Evolutionary conservation across 1,139 yeast genomes (phyloP).

Genomic region (Blastobotrys capitulatus): DNA sequence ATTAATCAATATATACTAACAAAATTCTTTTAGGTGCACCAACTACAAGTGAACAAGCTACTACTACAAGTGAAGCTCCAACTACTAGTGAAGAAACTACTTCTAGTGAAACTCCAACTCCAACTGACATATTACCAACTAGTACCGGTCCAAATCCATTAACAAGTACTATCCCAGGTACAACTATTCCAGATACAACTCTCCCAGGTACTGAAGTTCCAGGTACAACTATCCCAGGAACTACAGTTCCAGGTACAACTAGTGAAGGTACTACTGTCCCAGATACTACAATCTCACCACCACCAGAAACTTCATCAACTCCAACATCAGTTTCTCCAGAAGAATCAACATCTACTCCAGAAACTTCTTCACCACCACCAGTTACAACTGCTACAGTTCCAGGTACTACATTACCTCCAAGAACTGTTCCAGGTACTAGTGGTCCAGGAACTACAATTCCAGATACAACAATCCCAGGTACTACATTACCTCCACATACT

Average conservation of each 20-base stretch:
- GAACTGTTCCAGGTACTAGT: neutral
- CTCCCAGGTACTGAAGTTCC: slow-evolving; percentile 11
- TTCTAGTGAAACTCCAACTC: too few species aligned
- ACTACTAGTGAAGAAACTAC: too few species aligned
- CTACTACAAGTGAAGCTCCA: neutral
- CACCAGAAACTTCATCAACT: slow-evolving; percentile 7
- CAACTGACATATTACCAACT: neutral
- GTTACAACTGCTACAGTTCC: neutral
- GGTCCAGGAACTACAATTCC: slow-evolving; percentile 1
- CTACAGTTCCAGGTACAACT: slow-evolving; percentile 16
- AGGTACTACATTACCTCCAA: neutral
- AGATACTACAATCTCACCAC: slow-evolving; percentile 15
- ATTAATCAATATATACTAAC: neutral
- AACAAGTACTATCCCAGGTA: slow-evolving; percentile 12
- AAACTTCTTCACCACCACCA: neutral
- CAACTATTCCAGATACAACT: neutral
- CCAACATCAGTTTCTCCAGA: neutral
- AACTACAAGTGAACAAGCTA: too few species aligned
- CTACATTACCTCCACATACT: neutral
- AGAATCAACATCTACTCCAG: neutral
- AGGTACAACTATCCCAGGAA: slow-evolving; percentile 18
- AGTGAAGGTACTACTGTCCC: slow-evolving; percentile 16
- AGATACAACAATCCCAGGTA: neutral
- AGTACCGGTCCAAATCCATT: slow-evolving; percentile 5
- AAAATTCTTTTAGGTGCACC: neutral